These are phyloP conservation scores for Galeopsis tetrahit DNA, from an alignment of 257 asterid species.

Conservation along the genomic window DNA sequence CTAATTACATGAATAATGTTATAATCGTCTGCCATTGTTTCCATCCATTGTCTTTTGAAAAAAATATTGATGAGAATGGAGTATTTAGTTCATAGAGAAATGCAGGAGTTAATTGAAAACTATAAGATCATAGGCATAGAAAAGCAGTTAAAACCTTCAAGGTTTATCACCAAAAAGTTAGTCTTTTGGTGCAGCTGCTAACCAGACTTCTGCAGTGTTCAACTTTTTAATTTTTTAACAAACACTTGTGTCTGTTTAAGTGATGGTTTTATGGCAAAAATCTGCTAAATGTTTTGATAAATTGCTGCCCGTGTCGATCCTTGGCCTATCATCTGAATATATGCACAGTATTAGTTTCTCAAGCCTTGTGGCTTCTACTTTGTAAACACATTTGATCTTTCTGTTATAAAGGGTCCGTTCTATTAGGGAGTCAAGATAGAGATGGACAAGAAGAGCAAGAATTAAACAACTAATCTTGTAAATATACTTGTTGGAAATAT, in stretches of 20 bases:
- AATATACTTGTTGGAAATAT: background rate
- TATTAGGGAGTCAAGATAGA: background rate
- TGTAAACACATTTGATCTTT: background rate
- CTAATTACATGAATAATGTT: background rate
- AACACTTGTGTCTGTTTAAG: slow-evolving; percentile 6
- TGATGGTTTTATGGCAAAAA: background rate
- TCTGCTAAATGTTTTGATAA: background rate
- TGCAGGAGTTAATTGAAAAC: slow-evolving; percentile 13
- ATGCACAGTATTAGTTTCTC: background rate
- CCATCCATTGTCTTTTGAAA: background rate
- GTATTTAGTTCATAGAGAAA: background rate
- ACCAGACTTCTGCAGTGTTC: background rate
- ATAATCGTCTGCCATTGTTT: background rate
- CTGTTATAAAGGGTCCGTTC: slow-evolving; percentile 9
- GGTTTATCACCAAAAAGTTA: background rate
- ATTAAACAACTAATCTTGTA: background rate
- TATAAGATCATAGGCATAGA: background rate
- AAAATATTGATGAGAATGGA: background rate
- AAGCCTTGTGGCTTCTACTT: background rate
- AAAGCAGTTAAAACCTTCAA: background rate
- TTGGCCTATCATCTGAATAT: background rate
- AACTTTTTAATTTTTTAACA: background rate
- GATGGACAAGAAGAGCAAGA: slow-evolving; percentile 12
- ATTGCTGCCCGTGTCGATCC: background rate
- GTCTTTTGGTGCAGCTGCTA: slow-evolving; percentile 17